phyloP scores from a whole-genome alignment of 495 filamentous ascomycete genomes.

The Hypomontagnella submonticulosa region DNA sequence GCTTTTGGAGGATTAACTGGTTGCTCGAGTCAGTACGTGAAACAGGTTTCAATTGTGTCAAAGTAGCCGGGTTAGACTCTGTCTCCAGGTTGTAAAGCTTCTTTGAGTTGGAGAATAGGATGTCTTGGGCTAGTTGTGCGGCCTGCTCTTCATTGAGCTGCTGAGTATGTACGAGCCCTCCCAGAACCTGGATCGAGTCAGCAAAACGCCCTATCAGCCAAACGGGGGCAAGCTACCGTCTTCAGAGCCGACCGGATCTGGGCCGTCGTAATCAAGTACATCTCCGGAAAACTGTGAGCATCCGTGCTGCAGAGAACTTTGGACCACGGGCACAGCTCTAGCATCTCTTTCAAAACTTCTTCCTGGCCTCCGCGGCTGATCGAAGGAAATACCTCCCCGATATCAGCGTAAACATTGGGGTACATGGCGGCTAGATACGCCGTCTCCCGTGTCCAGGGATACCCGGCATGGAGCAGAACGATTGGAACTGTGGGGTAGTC shows the following conservation, averaged over 20 bases:
- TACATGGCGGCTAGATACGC: slow-evolving; percentile 86
- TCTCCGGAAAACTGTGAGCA: slow-evolving; percentile 86
- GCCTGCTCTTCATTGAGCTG: slow-evolving; percentile 69
- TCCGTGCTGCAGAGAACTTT: slow-evolving; percentile 90
- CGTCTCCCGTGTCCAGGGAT: slow-evolving; percentile 85
- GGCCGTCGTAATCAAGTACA: slow-evolving; percentile 78
- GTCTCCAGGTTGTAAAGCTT: slow-evolving; percentile 66
- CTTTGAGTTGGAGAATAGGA: slow-evolving; percentile 79
- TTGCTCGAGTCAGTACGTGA: slow-evolving; percentile 48
- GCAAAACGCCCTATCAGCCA: neutral
- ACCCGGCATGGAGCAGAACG: slow-evolving; percentile 84
- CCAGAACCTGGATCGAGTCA: slow-evolving; percentile 62
- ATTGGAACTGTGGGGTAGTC: slow-evolving; percentile 75
- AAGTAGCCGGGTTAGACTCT: slow-evolving; percentile 12
- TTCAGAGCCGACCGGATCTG: slow-evolving; percentile 83
- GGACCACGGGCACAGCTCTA: slow-evolving; percentile 79
- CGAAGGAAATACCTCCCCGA: slow-evolving; percentile 87
- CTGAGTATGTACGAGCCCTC: slow-evolving; percentile 68
- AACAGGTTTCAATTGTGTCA: slow-evolving; percentile 12
- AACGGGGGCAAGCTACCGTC: slow-evolving; percentile 55
- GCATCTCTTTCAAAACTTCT: slow-evolving; percentile 73
- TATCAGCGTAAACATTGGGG: slow-evolving; percentile 84
- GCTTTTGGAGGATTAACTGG: slow-evolving; percentile 42
- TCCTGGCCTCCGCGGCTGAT: slow-evolving; percentile 85
- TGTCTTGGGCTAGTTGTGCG: slow-evolving; percentile 64